Base-by-base conservation (phyloP, 176 grass and related monocot species). In the Triticum urartu region DNA sequence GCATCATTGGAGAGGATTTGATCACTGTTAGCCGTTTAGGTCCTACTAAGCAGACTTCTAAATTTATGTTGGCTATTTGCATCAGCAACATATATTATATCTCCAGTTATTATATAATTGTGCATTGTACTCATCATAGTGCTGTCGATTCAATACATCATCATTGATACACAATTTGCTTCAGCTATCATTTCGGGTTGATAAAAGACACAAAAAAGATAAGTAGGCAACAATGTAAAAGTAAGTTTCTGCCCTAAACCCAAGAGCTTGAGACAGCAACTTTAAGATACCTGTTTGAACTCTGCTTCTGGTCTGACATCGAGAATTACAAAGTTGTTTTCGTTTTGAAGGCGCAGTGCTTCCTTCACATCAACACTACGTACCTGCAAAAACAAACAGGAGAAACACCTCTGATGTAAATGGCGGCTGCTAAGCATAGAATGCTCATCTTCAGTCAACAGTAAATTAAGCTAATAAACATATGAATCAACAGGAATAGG, bases 321-420 rank as follows among this genome's bases (percentile, higher is more conserved):
- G 64, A 99, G 85, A 86, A 99, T 99, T 50, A 95, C 89, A 83
- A 99, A 99, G 83, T 90, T 94, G 50, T 99, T 99, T 84, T 99
- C 97, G 13, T 99, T 95, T 81, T 99, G 97, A 92, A 99, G 97
- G 42, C 97, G 92, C 28, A 91, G 80, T 42, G 97, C 97, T 90
- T 99, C 97, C 87, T 99, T 99, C 45, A 91, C 97, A 89, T 99
- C 97, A 68, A 99, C 97, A 88, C 92, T 90, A 7, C 92, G 90
- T 60, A 99, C 96, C 96, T 98, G 72, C 81, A 94, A 78, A 80
- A 75, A 34, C 24, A 81, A 72, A 86, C 62, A 81, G 43, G 36
- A 83, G 62, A 32, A 80, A 34, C 11, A 68, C 26, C 15, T 28
- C 69, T 54, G 45, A 17, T 48, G 5, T 83, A 68, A 83, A 86